Evolutionary conservation across 257 asterid genomes (phyloP), one percentile per base, ranked within the genome.

Genomic region (Solanum pimpinellifolium): DNA sequence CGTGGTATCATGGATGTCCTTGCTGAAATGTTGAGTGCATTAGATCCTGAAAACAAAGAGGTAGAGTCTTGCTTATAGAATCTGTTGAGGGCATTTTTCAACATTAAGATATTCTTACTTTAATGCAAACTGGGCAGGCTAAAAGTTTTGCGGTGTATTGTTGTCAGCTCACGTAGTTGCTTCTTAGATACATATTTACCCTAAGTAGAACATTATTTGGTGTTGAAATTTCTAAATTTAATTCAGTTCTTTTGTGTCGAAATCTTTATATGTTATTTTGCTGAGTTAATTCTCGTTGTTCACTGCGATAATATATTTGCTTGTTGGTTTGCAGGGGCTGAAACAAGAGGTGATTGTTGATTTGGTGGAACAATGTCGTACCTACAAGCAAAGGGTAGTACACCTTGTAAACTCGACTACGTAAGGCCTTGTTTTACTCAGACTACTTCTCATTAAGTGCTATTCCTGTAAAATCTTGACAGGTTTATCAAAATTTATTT

Each of bases 1-100:
- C 99, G 96, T 33, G 99, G 99, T 76, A 93, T 97, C 91, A 93
- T 97, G 99, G 98, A 97, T 91, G 99, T 97, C 88, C 99, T 97
- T 89, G 88, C 98, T 39, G 99, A 97, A 94, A 97, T 97, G 99
- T 92, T 97, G 89, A 96, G 81, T 94, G 99, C 99, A 76, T 87
- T 97, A 59, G 99, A 97, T 92, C 98, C 99, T 41, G 90, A 85
- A 85, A 97, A 97, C 91, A 95, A 96, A 92, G 98, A 95, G 98
- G 99, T 97, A 93, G 46, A 35, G 16, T 85, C 46, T 69, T 80
- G 85, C 60, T 47, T 29, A 47, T 80, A 47, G 25, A 41, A 80
- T 80, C 44, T 47, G 21, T 80, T 47, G 27, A 16, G 85, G 68
- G 42, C 31, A 80, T 47, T 31, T 47, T 80, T 80, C 66, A 47